A percentile compares a stretch with the other conserved stretches of the same genome.
These are phyloP conservation scores for Solanum ahanhuiri DNA, from an alignment of 257 asterid genomes.

Conservation along the genomic window DNA sequence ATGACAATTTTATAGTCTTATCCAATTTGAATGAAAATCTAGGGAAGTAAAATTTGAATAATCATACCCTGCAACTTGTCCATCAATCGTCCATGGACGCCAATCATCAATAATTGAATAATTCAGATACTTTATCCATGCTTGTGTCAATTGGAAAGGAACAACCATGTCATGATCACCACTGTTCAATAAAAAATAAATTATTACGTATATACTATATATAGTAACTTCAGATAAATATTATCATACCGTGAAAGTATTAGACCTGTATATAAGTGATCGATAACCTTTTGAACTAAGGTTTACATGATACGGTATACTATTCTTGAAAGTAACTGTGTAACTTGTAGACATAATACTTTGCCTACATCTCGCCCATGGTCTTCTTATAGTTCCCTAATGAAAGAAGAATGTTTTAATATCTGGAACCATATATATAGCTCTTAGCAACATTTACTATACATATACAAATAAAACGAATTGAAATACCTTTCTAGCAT, in stretches of 20 bases:
- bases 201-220: background rate
- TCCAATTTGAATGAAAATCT: background rate
- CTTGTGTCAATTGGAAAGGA: no score
- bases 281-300: background rate
- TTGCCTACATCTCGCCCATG: background rate
- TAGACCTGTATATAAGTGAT: background rate
- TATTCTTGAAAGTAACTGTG: background rate
- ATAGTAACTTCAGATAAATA: background rate
- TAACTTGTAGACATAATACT: background rate
- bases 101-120: no score
- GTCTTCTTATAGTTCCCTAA: no score
- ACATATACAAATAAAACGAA: no score
- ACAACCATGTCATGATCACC: no score
- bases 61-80: constrained; percentile 27
- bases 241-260: background rate
- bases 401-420: background rate
- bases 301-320: background rate
- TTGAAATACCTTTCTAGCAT: no score
- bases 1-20: background rate
- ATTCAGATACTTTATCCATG: no score
- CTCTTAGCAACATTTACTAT: no score
- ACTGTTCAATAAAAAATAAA: background rate
- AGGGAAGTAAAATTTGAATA: background rate
- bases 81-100: no score
- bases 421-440: background rate